phyloP scores from a whole-genome alignment of 1,284 basidiomycete species.

The Tilletia caries region DNA sequence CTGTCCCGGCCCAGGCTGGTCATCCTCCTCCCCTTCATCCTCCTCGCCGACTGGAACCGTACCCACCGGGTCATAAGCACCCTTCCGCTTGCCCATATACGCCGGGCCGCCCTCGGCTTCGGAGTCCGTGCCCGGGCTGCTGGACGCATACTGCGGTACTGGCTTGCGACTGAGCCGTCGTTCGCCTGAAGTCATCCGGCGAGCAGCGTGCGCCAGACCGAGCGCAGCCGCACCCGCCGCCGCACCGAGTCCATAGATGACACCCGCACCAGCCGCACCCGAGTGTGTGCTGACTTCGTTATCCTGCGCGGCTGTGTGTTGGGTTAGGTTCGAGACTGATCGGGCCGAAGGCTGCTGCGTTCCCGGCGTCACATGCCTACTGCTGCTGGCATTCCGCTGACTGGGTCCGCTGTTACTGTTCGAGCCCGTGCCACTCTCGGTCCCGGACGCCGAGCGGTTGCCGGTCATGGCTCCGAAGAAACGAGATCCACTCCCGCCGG shows the following conservation, averaged over 20 bases:
- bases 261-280: not conserved
- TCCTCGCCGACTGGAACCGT: not conserved
- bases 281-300: not conserved
- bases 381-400: not conserved
- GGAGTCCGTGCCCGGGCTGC: not conserved
- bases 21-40: slow-evolving; percentile 1
- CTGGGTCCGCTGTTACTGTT: slow-evolving; percentile 11
- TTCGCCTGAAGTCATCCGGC: slow-evolving; percentile 3
- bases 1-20: not conserved
- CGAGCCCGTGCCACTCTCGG: slow-evolving; percentile 7
- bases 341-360: slow-evolving; percentile 2
- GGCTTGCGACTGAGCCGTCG: not conserved
- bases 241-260: not conserved
- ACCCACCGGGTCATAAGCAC: not conserved
- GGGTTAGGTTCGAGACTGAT: not conserved
- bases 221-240: not conserved
- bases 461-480: slow-evolving; percentile 9
- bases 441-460: not conserved
- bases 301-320: not conserved
- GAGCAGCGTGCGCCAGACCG: not conserved
- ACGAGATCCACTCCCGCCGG: not conserved
- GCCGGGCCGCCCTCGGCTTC: not conserved
- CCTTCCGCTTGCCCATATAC: not conserved
- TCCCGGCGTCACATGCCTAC: not conserved
- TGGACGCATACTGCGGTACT: not conserved